phyloP scores from a whole-genome alignment of 148 eudicot genomes.

The Rhododendron mucronatum region DNA sequence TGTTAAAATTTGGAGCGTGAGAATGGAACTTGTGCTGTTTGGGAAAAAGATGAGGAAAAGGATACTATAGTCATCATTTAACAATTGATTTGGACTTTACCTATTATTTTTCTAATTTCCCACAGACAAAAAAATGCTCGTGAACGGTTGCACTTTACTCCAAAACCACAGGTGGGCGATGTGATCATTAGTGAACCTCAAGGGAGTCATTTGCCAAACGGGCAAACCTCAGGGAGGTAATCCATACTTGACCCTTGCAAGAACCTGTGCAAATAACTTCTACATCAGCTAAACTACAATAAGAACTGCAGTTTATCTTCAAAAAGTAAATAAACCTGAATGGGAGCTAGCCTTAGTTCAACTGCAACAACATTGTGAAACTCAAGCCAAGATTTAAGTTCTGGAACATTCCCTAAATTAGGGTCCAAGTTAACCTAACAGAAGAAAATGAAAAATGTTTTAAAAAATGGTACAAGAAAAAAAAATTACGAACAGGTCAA shows the following conservation, averaged over 20 bases:
- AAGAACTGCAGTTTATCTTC: neutral
- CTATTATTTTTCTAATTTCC: too few relatives aligned
- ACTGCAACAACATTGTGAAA: constrained; percentile 99
- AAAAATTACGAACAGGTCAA: neutral
- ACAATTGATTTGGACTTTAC: too few relatives aligned
- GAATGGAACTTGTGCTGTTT: too few relatives aligned
- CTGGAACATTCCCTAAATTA: constrained; percentile 73
- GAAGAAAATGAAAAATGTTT: neutral
- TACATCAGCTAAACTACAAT: neutral
- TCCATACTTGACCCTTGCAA: neutral
- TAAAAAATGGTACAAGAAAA: neutral
- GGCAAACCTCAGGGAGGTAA: too few relatives aligned
- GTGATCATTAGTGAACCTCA: too few relatives aligned
- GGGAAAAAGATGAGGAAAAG: too few relatives aligned
- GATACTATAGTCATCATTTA: too few relatives aligned
- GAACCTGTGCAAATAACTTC: neutral
- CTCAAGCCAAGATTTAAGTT: constrained; percentile 94
- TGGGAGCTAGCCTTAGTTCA: constrained; percentile 73
- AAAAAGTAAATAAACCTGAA: constrained; percentile 48
- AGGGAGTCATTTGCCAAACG: too few relatives aligned
- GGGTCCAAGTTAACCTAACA: constrained; percentile 89
- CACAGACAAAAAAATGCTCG: too few relatives aligned
- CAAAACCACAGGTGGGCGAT: too few relatives aligned
- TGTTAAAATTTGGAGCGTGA: too few relatives aligned
- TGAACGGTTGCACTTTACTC: too few relatives aligned